A percentile compares a stretch with the other conserved stretches of the same genome.
Evolutionary conservation across 768 basidiomycete genomes (phyloP).

Genomic region (Tricholoma matsutake): DNA sequence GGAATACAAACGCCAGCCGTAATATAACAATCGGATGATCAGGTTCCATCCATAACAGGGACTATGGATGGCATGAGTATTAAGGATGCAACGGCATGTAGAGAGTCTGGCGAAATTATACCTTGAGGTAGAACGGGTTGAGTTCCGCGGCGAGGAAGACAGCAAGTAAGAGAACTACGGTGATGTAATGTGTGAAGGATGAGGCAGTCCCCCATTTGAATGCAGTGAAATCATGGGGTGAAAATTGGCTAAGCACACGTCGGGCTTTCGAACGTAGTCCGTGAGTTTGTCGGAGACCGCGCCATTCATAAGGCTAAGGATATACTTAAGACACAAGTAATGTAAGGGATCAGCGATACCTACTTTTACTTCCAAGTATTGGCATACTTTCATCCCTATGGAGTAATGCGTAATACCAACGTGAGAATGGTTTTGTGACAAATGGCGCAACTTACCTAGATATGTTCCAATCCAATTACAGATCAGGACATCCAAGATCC

Average conservation of each 20-base stretch:
- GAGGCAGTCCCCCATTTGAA: conserved; percentile 85
- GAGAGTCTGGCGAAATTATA: conserved; percentile 23
- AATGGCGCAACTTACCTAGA: conserved; percentile 46
- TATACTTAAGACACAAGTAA: conserved; percentile 13
- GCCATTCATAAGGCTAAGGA: conserved; percentile 77
- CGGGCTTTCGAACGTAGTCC: conserved; percentile 77
- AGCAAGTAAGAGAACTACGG: conserved; percentile 71
- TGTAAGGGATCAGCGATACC: conserved; percentile 15
- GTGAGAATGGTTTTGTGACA: conserved; percentile 4
- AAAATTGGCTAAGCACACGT: conserved; percentile 79
- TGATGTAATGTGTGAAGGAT: conserved; percentile 69
- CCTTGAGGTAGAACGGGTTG: conserved; percentile 88
- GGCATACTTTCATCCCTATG: conserved; percentile 82
- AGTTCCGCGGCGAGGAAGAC: conserved; percentile 83
- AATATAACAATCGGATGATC: conserved; percentile 82
- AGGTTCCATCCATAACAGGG: conserved; percentile 83
- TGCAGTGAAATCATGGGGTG: conserved; percentile 83
- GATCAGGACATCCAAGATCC: conserved; percentile 81
- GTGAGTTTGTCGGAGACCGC: conserved; percentile 73
- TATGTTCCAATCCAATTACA: conserved; percentile 91
- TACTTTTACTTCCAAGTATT: conserved; percentile 87
- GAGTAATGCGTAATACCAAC: conserved; percentile 9
- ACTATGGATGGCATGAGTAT: conserved; percentile 24
- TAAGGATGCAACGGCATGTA: background rate
- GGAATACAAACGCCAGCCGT: conserved; percentile 70